Base-by-base conservation (phyloP, 805 yeast genomes). In the Yarrowia hollandica region DNA sequence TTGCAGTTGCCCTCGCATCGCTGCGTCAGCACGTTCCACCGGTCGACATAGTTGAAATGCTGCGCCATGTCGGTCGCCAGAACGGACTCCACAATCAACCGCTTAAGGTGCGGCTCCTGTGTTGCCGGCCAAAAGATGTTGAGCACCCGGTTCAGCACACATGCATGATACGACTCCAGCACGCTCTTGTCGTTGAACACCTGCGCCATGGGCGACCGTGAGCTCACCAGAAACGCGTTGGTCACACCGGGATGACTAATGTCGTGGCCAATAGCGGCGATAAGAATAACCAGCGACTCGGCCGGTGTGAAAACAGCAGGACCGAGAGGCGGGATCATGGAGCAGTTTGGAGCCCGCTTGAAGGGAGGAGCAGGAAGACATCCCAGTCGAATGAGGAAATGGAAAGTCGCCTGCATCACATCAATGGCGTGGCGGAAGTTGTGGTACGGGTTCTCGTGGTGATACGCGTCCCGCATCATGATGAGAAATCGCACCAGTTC, bases 231-330 rank as follows among this genome's bases (percentile, higher is more conserved):
- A 64, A 90, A 83, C 33, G 82, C 81, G 70, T 90, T 89, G 12
- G 96, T 90, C n/a, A 90, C 82, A 1, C 98, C 99, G 0, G 98
- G 98, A 71, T 94, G 99, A 19, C 97, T 96, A 28, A 88, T 83
- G 71, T 94, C 99, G 73, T 94, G 99, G 56, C 98, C 98, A 39
- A 91, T 73, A 1, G 96, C 94, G 0, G 96, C 88, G 11, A 91
- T 75, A 30, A 88, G 77, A 23, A 90, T 72, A 1, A 86, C 81
- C 46, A 87, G 72, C 2, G 79, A 76, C 64, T 85, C 85, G 26
- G 69, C 65, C 60, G 73, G 77, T 16, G 68, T 56, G 37, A 72
- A 35, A 19, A 34, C 48, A 2, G 60, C 26, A 12, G 59, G 50
- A 3, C 60, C 54, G 3, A 15, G 23, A 9, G 30, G 44, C 22